Conservation (phyloP, 768 basidiomycete species). For the Mycena albidolilacea region DNA sequence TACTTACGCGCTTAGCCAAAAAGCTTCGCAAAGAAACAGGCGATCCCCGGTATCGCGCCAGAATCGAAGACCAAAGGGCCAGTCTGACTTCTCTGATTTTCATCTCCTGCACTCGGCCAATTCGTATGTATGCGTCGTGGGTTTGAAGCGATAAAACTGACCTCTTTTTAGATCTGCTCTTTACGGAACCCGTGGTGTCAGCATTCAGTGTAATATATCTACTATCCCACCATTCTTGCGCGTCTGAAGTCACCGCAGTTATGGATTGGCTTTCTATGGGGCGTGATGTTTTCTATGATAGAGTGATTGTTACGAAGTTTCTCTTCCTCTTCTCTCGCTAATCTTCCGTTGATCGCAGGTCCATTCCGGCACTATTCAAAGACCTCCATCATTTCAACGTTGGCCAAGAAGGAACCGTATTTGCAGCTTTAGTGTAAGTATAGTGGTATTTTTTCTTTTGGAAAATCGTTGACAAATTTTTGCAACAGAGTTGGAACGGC, state of each 20-base stretch:
- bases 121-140: conserved; percentile 62
- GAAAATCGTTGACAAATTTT: conserved; percentile 7
- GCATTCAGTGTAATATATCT: conserved; percentile 71
- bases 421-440: conserved; percentile 60
- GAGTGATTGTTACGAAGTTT: conserved; percentile 55
- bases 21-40: conserved; percentile 76
- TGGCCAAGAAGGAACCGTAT: conserved; percentile 67
- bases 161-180: conserved; percentile 64
- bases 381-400: conserved; percentile 65
- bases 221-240: conserved; percentile 50
- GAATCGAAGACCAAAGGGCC: conserved; percentile 70
- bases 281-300: conserved; percentile 78
- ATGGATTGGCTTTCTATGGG: conserved; percentile 86
- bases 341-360: conserved; percentile 49
- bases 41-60: conserved; percentile 72
- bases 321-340: neutral
- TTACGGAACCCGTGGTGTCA: conserved; percentile 82
- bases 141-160: neutral
- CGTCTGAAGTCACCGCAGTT: conserved; percentile 57
- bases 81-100: conserved; percentile 73
- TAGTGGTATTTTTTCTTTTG: neutral
- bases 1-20: conserved; percentile 76
- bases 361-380: conserved; percentile 64
- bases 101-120: conserved; percentile 78
- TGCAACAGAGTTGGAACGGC: conserved; percentile 59